Percentiles rank a stretch among this genome's conserved stretches.
phyloP scores from a whole-genome alignment of 352 stramenopile species.

The Globisporangium ultimum region DNA sequence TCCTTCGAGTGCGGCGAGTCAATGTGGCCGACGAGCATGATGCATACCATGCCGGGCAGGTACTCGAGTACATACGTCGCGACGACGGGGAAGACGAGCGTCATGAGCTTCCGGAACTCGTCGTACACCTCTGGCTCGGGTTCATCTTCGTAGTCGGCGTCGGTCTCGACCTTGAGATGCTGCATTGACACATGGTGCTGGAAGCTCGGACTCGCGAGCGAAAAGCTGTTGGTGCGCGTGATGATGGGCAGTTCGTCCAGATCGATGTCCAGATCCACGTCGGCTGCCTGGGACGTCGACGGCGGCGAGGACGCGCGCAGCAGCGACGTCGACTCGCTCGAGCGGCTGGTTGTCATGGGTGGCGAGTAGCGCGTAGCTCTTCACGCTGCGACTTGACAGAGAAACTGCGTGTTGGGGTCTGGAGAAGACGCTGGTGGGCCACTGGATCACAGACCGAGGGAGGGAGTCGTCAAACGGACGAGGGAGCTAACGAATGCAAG shows the following conservation, averaged over 20 bases:
- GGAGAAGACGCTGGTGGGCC: too few species aligned
- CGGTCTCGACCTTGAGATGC: conserved; percentile 36
- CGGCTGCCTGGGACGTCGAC: neutral
- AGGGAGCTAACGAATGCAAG: too few species aligned
- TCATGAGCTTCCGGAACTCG: conserved; percentile 39
- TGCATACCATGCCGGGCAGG: conserved; percentile 49
- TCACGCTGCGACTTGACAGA: too few species aligned
- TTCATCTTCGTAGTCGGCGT: conserved; percentile 34
- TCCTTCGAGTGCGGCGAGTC: conserved; percentile 47
- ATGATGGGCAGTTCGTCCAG: conserved; percentile 35
- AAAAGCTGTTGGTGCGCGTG: conserved; percentile 48
- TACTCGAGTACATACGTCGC: conserved; percentile 25
- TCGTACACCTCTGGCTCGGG: conserved; percentile 16
- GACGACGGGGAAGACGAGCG: conserved; percentile 40
- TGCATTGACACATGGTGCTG: conserved; percentile 21
- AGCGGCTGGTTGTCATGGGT: neutral
- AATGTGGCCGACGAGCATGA: conserved; percentile 66
- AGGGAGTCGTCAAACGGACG: too few species aligned
- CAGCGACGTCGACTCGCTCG: conserved; percentile 8
- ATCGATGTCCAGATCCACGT: conserved; percentile 20
- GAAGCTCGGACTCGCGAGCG: conserved; percentile 47
- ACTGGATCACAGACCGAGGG: too few species aligned
- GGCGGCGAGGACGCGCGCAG: neutral
- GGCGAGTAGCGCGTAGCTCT: neutral
- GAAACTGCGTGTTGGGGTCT: too few species aligned